Base-by-base conservation (phyloP, 129 eudicot genomes). In the Artemisia argyi region DNA sequence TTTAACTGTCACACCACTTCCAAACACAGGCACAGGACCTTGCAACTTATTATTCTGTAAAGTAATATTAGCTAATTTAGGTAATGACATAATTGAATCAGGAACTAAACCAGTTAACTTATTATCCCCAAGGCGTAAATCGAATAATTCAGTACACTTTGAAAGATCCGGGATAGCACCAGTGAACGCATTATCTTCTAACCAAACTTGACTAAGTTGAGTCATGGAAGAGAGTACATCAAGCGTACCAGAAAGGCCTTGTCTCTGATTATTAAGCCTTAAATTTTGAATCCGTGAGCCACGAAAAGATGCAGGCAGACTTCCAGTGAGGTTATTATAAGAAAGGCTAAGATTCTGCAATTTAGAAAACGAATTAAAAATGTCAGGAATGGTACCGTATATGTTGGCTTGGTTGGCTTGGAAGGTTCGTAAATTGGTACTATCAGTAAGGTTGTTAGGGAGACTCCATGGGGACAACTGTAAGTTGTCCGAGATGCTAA, bases 181-280 rank as follows among this genome's bases (percentile, higher is more conserved):
- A 1, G 83, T 81, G 62, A 87, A 87, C 0, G 69, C 51, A 74
- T 87, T 84, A 7, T 14, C 79, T 2, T 76, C 81, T 16, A 81
- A 72, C 87, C 83, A 74, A 18, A 84, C 89, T 60, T 79, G 86
- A 4, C 24, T 8, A 5, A 84, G 24, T 69, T 79, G 79, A 12
- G 65, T 12, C 89, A 87, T 87, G 0, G 77, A 71, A 1, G 81
- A 47, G 22, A 84, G 11, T 1, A 79, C 87, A 61, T 71, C 72
- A 24, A 87, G 60, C 10, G 44, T 11, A 1, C 92, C 92, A 0
- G 81, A 66, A 16, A 86, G 62, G 0, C 86, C 88, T 1, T 13
- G 7, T 3, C 15, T 49, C 68, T 78, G 84, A 74, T 79, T 76
- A 64, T 87, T 81, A 14, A 87, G 65, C 88, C 85, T 76, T 3